Conservation (phyloP, 2,329 filamentous ascomycete genomes). For the Fusarium keratoplasticum region DNA sequence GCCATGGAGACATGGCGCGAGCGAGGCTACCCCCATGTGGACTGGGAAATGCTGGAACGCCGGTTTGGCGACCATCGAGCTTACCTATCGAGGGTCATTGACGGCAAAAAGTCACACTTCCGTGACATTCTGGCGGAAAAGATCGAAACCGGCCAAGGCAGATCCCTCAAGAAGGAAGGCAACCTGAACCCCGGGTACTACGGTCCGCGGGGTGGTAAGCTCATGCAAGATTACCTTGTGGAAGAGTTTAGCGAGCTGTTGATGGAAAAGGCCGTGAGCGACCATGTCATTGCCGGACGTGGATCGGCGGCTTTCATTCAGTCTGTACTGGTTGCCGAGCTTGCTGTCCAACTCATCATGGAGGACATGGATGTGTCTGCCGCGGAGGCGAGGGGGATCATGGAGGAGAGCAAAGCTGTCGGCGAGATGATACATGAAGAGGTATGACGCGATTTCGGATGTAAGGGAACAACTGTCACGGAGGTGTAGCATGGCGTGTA, state of each 20-base stretch:
- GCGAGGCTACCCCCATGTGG: slow-evolving; percentile 75
- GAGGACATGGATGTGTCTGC: slow-evolving; percentile 64
- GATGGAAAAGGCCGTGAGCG: slow-evolving; percentile 70
- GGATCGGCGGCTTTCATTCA: slow-evolving; percentile 78
- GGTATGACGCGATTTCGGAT: slow-evolving; percentile 27
- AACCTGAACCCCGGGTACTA: slow-evolving; percentile 84
- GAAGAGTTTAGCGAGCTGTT: slow-evolving; percentile 68
- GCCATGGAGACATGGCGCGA: slow-evolving; percentile 61
- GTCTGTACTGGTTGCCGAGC: slow-evolving; percentile 81
- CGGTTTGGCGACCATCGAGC: slow-evolving; percentile 69
- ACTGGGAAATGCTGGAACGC: slow-evolving; percentile 72
- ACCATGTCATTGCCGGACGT: slow-evolving; percentile 73
- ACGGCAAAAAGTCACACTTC: slow-evolving; percentile 71
- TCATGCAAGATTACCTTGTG: slow-evolving; percentile 79
- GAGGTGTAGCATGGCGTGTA: not conserved
- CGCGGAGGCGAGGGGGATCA: slow-evolving; percentile 62
- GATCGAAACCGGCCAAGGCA: slow-evolving; percentile 66
- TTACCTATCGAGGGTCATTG: slow-evolving; percentile 69
- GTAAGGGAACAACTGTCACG: not conserved
- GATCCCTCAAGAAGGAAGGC: slow-evolving; percentile 69
- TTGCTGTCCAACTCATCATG: slow-evolving; percentile 65
- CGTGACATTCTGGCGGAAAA: slow-evolving; percentile 65
- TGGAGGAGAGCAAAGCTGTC: slow-evolving; percentile 74
- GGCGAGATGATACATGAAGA: slow-evolving; percentile 77
- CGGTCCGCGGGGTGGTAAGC: slow-evolving; percentile 76